These are phyloP conservation scores for Gleditsia sinensis DNA, from an alignment of 306 rosid genomes.

Conservation along the genomic window DNA sequence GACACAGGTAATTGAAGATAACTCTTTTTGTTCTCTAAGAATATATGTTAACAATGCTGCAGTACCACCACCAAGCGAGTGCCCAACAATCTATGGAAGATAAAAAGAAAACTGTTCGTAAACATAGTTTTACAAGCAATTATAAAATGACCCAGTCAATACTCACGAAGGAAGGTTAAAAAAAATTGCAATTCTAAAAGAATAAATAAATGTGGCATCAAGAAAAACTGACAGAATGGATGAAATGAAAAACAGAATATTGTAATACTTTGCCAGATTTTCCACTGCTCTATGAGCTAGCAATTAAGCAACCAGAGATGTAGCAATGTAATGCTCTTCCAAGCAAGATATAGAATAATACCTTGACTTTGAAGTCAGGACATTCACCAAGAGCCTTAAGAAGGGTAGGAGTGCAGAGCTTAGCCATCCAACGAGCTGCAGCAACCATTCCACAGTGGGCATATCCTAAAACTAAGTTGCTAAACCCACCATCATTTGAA, in stretches of 20 bases:
- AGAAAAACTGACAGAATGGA: not conserved
- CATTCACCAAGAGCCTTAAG: slow-evolving; percentile 60
- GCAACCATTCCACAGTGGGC: slow-evolving; percentile 93
- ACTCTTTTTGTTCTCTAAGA: slow-evolving; percentile 71
- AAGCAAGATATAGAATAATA: slow-evolving; percentile 19
- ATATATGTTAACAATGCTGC: slow-evolving; percentile 79
- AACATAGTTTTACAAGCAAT: not conserved
- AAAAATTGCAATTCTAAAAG: not conserved
- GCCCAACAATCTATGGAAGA: slow-evolving; percentile 73
- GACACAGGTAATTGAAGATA: slow-evolving; percentile 62
- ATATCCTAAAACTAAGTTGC: slow-evolving; percentile 77
- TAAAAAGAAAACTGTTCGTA: not conserved
- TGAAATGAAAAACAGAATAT: not conserved
- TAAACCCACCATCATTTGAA: slow-evolving; percentile 71
- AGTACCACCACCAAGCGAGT: slow-evolving; percentile 91
- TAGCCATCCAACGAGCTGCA: slow-evolving; percentile 88
- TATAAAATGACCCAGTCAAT: not conserved
- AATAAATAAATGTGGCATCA: not conserved
- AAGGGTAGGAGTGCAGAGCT: slow-evolving; percentile 66
- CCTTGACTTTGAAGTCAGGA: slow-evolving; percentile 72
- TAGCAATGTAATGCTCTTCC: not conserved
- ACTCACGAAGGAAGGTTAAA: too few species aligned
- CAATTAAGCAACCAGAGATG: not conserved
- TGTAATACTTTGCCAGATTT: not conserved
- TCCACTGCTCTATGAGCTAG: not conserved